These are phyloP conservation scores for Nowakowskiella sp. DNA, from an alignment of 192 early-diverging fungal genomes.

Conservation along the genomic window DNA sequence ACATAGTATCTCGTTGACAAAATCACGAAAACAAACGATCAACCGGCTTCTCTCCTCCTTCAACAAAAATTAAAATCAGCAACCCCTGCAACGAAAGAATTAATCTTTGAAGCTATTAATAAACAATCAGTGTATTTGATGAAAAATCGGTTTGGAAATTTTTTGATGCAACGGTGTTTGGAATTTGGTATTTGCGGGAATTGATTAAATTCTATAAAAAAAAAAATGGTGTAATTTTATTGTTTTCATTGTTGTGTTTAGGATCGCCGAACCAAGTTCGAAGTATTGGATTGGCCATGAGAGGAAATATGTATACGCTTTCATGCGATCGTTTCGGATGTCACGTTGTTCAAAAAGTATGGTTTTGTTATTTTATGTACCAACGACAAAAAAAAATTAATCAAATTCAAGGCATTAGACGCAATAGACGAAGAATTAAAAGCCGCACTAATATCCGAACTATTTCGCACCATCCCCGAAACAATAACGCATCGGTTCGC, in stretches of 20 bases:
- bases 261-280: conserved; percentile 52
- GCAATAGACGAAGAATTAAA: conserved; percentile 54
- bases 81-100: conserved; percentile 37
- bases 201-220: neutral
- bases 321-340: conserved; percentile 71
- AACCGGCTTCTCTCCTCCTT: conserved; percentile 61
- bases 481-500: conserved; percentile 69
- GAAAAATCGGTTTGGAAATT: conserved; percentile 73
- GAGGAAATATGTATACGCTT: conserved; percentile 49
- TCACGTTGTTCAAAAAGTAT: conserved; percentile 68
- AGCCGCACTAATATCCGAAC: conserved; percentile 47
- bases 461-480: conserved; percentile 54
- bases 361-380: neutral
- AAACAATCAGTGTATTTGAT: conserved; percentile 48
- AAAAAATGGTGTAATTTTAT: no score
- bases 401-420: conserved; percentile 43
- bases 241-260: neutral
- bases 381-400: neutral
- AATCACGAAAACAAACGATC: conserved; percentile 63
- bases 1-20: conserved; percentile 54
- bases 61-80: conserved; percentile 62
- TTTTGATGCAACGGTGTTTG: conserved; percentile 62
- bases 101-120: conserved; percentile 55
- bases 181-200: conserved; percentile 32
- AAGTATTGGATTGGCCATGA: conserved; percentile 47